These are phyloP conservation scores for Tetrahymena elliotti DNA, from an alignment of 73 alveolate species.

Conservation along the genomic window DNA sequence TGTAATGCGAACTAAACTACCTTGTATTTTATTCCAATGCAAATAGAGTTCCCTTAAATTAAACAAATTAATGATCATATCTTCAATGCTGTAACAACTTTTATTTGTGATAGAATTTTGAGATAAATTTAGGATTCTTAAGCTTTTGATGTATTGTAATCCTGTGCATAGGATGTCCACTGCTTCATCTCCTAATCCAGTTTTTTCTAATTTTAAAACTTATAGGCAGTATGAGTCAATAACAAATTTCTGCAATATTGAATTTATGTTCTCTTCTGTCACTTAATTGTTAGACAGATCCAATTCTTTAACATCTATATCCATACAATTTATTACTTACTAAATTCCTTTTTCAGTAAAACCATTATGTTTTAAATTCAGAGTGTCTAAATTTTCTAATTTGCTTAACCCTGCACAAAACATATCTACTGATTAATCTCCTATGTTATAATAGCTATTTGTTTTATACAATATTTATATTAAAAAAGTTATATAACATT, in stretches of 20 bases:
- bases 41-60: background rate
- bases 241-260: background rate
- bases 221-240: background rate
- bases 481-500: background rate
- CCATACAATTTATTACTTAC: background rate
- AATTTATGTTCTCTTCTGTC: background rate
- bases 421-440: constrained; percentile 47
- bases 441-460: constrained; percentile 11
- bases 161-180: constrained; percentile 38
- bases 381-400: background rate
- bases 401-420: constrained; percentile 2
- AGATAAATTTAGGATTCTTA: constrained; percentile 48
- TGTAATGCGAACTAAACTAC: background rate
- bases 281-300: constrained; percentile 25
- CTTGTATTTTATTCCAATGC: constrained; percentile 9
- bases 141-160: constrained; percentile 39
- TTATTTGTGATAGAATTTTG: constrained; percentile 49
- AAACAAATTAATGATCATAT: background rate
- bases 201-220: constrained; percentile 56
- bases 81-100: constrained; percentile 36
- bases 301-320: background rate
- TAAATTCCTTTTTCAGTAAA: constrained; percentile 41
- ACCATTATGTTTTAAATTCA: constrained; percentile 28
- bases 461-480: background rate
- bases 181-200: constrained; percentile 61